These are phyloP conservation scores for Paspalum vaginatum DNA, from an alignment of 176 grass and related monocot species.

Conservation along the genomic window DNA sequence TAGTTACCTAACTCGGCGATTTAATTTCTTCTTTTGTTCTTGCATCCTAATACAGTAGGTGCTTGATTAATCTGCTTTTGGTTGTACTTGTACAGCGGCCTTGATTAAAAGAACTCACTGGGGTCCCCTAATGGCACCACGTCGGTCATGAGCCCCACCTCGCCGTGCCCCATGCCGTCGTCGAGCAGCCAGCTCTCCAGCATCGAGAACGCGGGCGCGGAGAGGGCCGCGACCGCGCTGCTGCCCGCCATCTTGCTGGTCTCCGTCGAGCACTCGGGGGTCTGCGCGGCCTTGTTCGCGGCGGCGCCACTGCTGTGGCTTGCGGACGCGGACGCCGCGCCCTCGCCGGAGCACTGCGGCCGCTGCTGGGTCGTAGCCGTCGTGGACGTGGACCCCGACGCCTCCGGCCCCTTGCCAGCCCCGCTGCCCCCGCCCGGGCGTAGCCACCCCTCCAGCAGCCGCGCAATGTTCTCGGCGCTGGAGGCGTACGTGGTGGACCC, in stretches of 20 bases:
- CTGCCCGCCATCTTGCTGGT: constrained; percentile 59
- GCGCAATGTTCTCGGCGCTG: constrained; percentile 89
- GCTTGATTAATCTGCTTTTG: constrained; percentile 34
- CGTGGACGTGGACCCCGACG: constrained; percentile 52
- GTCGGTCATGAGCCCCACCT: constrained; percentile 62
- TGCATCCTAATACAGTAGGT: neutral
- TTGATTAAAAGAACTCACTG: constrained; percentile 73
- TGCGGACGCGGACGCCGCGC: constrained; percentile 50
- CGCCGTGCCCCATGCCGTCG: constrained; percentile 67
- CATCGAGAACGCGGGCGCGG: constrained; percentile 60
- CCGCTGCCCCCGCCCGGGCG: constrained; percentile 25
- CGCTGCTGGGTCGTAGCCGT: constrained; percentile 47
- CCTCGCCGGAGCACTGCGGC: constrained; percentile 55
- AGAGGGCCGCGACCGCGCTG: constrained; percentile 10
- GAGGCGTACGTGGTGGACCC: constrained; percentile 73
- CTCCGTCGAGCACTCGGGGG: constrained; percentile 57
- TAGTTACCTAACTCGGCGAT: constrained; percentile 26
- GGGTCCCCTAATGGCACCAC: constrained; percentile 71
- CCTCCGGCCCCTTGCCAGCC: constrained; percentile 44
- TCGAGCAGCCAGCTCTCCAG: constrained; percentile 93
- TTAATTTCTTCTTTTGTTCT: constrained; percentile 34
- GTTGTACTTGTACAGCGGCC: constrained; percentile 38
- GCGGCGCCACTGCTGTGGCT: constrained; percentile 46
- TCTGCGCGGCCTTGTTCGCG: constrained; percentile 20
- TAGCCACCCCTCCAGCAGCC: constrained; percentile 83